Evolutionary conservation across 176 grass and related monocot species (phyloP), one percentile per base, ranked within the genome.

Genomic region (Cenchrus fungigraminus): DNA sequence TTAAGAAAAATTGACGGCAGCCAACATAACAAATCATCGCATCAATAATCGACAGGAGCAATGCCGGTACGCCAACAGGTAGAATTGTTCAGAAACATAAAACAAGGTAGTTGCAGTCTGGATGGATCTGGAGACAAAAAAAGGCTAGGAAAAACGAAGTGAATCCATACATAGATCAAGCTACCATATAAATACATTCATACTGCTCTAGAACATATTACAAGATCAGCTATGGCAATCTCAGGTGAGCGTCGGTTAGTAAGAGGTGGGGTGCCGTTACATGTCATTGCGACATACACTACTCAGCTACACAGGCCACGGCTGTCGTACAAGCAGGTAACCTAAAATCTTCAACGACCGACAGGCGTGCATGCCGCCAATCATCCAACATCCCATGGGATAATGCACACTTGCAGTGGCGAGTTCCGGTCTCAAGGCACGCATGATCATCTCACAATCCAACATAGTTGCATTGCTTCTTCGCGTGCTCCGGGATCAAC

Each of bases 401-500:
- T 19, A 87, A 74, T 79, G 58, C 12, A 34, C 76, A 44, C 53
- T 76, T 76, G 70, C 68, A 45, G 50, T 60, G 34, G 54, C 50
- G 80, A 28, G 60, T 44, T 43, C 68, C 74, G 50, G 14, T 25
- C 9, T 28, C 20, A 14, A 1, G 0, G 55, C 29, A 5, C 16
- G 55, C 29, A 5, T 12, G 16, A 40, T 4, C 6, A 53, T 71
- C 86, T 95, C 87, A 91, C 52, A 90, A 81, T 85, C 91, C 88
- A 65, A 93, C 58, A 73, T 92, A 83, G 52, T 89, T 32, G 81
- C 87, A 91, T 57, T 98, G 93, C 87, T 95, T 98, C 84, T 88
- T 95, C 13, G 88, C 91, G 67, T 98, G 96, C 68, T 98, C 93
- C n/a, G 96, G 96, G 83, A 98, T 90, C 51, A 98, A 77, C 80